These are phyloP conservation scores for Phytophthora brassicae DNA, from an alignment of 352 stramenopile genomes.

Conservation along the genomic window DNA sequence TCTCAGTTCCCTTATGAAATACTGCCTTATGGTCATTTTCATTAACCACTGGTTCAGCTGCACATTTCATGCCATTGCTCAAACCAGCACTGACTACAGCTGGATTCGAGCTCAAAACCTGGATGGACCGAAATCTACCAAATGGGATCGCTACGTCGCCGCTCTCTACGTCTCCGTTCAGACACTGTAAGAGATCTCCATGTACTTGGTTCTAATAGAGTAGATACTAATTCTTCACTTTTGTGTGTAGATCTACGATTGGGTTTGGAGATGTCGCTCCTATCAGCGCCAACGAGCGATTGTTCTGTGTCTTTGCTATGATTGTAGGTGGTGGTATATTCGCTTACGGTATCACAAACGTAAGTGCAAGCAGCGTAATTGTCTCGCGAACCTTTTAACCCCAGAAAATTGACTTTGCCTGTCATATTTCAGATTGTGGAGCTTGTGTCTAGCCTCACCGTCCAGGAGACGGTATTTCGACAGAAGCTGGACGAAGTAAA, in stretches of 20 bases:
- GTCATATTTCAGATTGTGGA: slow-evolving; percentile 50
- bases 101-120: slow-evolving; percentile 53
- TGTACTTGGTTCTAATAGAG: no score
- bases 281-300: slow-evolving; percentile 51
- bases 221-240: no score
- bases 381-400: background rate
- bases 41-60: slow-evolving; percentile 78
- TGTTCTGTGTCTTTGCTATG: slow-evolving; percentile 78
- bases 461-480: slow-evolving; percentile 62
- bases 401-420: background rate
- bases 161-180: slow-evolving; percentile 73
- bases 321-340: slow-evolving; percentile 70
- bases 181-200: slow-evolving; percentile 53
- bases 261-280: slow-evolving; percentile 56
- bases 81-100: slow-evolving; percentile 27
- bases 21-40: slow-evolving; percentile 68
- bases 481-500: slow-evolving; percentile 81
- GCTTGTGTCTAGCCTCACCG: slow-evolving; percentile 70
- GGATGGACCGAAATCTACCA: slow-evolving; percentile 30
- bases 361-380: slow-evolving; percentile 21
- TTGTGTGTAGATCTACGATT: slow-evolving; percentile 48
- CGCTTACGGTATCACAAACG: slow-evolving; percentile 81
- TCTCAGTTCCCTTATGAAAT: slow-evolving; percentile 65
- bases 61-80: slow-evolving; percentile 56
- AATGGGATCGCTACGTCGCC: slow-evolving; percentile 65